phyloP scores from a whole-genome alignment of 805 yeast genomes.

The Scheffersomyces amazonensis region DNA sequence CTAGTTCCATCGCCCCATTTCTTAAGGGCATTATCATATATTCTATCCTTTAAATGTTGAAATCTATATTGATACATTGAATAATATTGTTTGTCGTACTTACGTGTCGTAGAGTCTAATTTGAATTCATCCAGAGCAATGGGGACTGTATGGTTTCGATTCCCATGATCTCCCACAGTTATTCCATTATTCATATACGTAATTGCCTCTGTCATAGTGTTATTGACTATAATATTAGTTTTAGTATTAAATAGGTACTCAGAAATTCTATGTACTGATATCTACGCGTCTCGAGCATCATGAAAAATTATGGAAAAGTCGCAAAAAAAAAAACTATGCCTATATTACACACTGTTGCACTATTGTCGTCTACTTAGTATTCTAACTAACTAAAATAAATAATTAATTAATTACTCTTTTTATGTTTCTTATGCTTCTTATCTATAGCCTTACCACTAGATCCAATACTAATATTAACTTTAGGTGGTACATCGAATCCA shows the following conservation, averaged over 20 bases:
- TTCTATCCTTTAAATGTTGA: constrained; percentile 28
- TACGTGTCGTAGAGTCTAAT: constrained; percentile 19
- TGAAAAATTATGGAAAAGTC: too few species aligned
- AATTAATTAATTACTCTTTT: too few species aligned
- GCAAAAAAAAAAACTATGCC: neutral
- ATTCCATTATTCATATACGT: neutral
- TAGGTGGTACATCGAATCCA: constrained; percentile 94
- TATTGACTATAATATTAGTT: too few species aligned
- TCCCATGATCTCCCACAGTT: neutral
- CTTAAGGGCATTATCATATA: constrained; percentile 24
- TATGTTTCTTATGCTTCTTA: constrained; percentile 46
- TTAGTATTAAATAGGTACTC: too few species aligned
- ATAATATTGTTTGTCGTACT: constrained; percentile 38
- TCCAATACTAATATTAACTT: constrained; percentile 94
- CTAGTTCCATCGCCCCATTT: constrained; percentile 55
- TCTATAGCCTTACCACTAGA: constrained; percentile 74
- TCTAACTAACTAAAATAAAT: too few species aligned
- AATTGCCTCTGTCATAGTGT: too few species aligned
- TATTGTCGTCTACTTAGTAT: too few species aligned
- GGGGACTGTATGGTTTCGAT: too few species aligned
- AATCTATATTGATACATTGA: constrained; percentile 43
- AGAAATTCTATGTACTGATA: too few species aligned
- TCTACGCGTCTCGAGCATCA: too few species aligned
- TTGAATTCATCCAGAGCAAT: constrained; percentile 13
- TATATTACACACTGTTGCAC: constrained; percentile 1